Base-by-base conservation (phyloP, 2,329 filamentous ascomycete species). In the Fusarium zealandicum region DNA sequence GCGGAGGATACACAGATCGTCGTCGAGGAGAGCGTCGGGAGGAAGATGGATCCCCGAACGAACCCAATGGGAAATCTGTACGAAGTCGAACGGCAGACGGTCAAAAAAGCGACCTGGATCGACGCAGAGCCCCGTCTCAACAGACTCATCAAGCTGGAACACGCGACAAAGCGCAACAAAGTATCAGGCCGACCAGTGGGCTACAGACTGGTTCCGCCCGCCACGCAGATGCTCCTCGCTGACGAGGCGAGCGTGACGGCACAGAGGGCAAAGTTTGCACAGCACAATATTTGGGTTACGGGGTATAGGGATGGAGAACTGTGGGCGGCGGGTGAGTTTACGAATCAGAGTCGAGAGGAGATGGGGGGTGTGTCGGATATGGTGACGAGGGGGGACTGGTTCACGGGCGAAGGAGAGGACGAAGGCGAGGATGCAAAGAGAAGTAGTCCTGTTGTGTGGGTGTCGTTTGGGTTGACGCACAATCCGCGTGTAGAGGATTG, bases 1-100 rank as follows among this genome's bases (percentile, higher is more conserved):
- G 79, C 17, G 62, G 80, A 64, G 65, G 68, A 76, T 14, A 87
- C 85, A 57, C 80, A 78, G 0, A 72, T 87, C 12, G 70, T 76
- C 1, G 63, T 75, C 5, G 74, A 78, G 51, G 75, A 78, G 68
- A 75, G 68, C 38, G 61, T 70, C 3, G 59, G 68, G 1, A 63
- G 67, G 12, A 63, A 64, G 36, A 72, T 73, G 67, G 77, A 84
- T 59, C 72, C 79, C 1, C 69, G 77, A 32, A 82, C 78, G 3
- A 89, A 89, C 63, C 85, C 86, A 0, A 75, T 78, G 45, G 85
- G 86, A 30, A 88, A 88, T 69, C 78, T 76, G 54, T 89, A 88
- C 72, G 75, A 82, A 52, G 70, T 87, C 37, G 73, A 75, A 31
- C 79, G 82, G 37, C 75, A 73, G 0, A 63, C 70, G 3, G 72